A percentile compares a stretch with the other conserved stretches of the same genome.
Conservation (phyloP, 202 grass and related monocot genomes). For the Bolboschoenoplectus hybrid region DNA sequence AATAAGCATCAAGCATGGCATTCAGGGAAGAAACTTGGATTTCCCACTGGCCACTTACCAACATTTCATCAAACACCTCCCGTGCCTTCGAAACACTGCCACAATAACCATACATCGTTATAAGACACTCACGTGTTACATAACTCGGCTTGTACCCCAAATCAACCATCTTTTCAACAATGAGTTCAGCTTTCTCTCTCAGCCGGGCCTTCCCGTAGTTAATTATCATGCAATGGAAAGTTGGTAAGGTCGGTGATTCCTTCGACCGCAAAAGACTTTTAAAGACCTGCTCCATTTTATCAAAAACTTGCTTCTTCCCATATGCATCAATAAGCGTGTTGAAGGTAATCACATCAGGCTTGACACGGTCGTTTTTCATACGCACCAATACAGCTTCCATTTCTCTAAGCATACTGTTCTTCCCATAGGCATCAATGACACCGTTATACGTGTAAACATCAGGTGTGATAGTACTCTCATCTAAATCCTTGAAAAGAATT, state of each 20-base stretch:
- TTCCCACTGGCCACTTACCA: conserved; percentile 58
- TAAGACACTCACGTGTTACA: conserved; percentile 87
- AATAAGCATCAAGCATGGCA: conserved; percentile 90
- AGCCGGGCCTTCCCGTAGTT: conserved; percentile 93
- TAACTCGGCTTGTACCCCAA: conserved; percentile 80
- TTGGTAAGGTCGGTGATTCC: conserved; percentile 80
- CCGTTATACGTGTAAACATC: conserved; percentile 89
- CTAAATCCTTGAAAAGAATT: conserved; percentile 84
- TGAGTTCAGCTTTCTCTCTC: conserved; percentile 74
- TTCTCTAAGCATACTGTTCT: conserved; percentile 91
- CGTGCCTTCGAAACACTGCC: conserved; percentile 71
- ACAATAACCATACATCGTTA: conserved; percentile 82
- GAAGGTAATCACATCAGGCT: conserved; percentile 90
- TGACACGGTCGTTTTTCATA: conserved; percentile 86
- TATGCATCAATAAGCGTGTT: conserved; percentile 97
- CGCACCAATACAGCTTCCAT: conserved; percentile 78
- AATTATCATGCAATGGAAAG: conserved; percentile 98
- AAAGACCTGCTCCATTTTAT: conserved; percentile 99
- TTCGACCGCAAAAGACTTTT: conserved; percentile 85
- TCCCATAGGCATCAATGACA: conserved; percentile 85
- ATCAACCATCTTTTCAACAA: conserved; percentile 76
- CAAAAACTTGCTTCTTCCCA: conserved; percentile 71
- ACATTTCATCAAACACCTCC: conserved; percentile 72
- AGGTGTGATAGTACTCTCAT: conserved; percentile 63
- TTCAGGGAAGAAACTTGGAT: conserved; percentile 69